phyloP scores from a whole-genome alignment of 331 rosid species.

The Telfairia occidentalis region DNA sequence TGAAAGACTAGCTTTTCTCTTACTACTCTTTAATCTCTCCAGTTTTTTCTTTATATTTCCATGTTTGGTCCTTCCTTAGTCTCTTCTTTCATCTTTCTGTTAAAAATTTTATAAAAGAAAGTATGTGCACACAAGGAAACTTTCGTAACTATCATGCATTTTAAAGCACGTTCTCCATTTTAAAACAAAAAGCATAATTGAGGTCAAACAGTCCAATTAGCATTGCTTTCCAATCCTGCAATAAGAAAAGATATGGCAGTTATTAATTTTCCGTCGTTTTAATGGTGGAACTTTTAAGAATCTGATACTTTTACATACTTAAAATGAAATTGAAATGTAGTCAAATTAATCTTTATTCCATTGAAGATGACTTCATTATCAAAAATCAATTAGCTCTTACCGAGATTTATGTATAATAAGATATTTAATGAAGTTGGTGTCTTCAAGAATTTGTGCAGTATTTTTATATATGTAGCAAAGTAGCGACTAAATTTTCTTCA shows the following conservation, averaged over 20 bases:
- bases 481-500: constrained; percentile 3
- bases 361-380: neutral
- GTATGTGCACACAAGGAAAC: neutral
- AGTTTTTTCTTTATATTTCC: neutral
- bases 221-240: neutral
- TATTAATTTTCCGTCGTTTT: neutral
- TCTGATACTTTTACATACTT: neutral
- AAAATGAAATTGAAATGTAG: neutral
- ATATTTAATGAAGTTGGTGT: neutral
- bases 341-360: neutral
- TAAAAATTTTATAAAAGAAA: neutral
- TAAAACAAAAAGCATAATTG: neutral
- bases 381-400: neutral
- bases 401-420: neutral
- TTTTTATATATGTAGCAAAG: neutral
- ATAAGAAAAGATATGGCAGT: neutral
- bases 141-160: neutral
- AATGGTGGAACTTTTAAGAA: neutral
- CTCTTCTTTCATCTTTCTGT: neutral
- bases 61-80: neutral
- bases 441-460: neutral
- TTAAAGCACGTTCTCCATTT: neutral
- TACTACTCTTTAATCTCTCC: neutral
- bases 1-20: neutral
- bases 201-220: neutral